Conservation (phyloP, 1,139 yeast species). For the Hansenula lynferdii region DNA sequence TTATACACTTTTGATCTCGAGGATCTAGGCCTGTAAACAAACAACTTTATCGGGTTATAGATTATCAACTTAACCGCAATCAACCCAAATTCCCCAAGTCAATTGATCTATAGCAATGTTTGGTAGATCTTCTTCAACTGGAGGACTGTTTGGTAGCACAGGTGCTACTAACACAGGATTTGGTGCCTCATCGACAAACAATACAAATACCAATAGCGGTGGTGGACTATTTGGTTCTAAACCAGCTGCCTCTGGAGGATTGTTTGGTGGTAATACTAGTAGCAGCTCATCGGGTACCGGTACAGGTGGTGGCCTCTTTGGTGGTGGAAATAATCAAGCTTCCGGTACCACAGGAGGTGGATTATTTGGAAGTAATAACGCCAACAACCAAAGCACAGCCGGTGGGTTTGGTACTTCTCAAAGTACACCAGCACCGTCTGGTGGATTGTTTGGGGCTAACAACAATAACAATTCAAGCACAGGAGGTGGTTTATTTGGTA, state of each 20-base stretch:
- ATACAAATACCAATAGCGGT: constrained; percentile 10
- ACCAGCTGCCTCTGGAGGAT: constrained; percentile 23
- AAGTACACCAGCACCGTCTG: constrained; percentile 13
- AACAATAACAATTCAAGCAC: constrained; percentile 10
- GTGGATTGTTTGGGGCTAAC: constrained; percentile 37
- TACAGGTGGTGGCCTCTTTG: constrained; percentile 7
- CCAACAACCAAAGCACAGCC: neutral
- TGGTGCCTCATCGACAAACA: constrained; percentile 16
- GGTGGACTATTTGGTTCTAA: constrained; percentile 25
- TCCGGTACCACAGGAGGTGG: constrained; percentile 2
- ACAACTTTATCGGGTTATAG: no score
- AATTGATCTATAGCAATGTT: constrained; percentile 12
- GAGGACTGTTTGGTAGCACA: constrained; percentile 20
- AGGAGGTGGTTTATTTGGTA: constrained; percentile 40
- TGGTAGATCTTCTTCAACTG: constrained; percentile 25
- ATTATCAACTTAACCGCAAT: no score
- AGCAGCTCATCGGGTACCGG: neutral
- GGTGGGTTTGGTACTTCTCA: constrained; percentile 11
- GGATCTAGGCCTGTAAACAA: no score
- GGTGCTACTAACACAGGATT: constrained; percentile 11
- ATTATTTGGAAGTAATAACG: neutral
- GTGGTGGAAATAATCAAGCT: constrained; percentile 3
- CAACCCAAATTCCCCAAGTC: neutral
- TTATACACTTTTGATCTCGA: neutral
- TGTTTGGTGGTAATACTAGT: constrained; percentile 25